Evolutionary conservation across 176 grass and related monocot genomes (phyloP).

Genomic region (Oryza longistaminata): DNA sequence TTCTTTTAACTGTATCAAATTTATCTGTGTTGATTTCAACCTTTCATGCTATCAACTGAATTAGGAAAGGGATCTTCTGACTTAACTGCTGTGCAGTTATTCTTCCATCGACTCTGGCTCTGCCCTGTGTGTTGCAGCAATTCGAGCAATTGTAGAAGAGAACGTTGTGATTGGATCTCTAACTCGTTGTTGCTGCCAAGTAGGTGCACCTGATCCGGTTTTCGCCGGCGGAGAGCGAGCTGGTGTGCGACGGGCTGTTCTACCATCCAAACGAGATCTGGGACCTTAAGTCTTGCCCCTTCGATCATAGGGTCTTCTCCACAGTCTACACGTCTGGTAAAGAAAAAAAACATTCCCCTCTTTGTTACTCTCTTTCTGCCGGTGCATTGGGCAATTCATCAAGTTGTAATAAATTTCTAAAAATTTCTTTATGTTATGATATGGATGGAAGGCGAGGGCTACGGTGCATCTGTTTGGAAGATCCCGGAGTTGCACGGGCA

Average conservation of each 20-base stretch:
- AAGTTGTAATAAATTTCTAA: conserved; percentile 5
- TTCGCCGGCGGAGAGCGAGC: conserved; percentile 67
- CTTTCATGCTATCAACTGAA: neutral
- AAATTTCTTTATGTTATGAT: neutral
- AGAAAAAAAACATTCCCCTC: neutral
- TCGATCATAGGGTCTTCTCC: conserved; percentile 83
- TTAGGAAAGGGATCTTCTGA: no score
- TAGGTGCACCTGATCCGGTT: conserved; percentile 97
- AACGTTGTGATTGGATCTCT: conserved; percentile 39
- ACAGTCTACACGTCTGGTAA: conserved; percentile 93
- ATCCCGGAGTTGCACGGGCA: conserved; percentile 72
- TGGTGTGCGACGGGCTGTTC: conserved; percentile 89
- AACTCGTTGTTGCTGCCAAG: neutral
- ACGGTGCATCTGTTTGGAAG: conserved; percentile 85
- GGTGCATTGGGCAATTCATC: neutral
- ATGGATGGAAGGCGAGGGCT: conserved; percentile 67
- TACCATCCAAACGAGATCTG: conserved; percentile 99
- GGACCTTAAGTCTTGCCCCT: conserved; percentile 98
- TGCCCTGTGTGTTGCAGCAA: neutral
- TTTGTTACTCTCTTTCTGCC: neutral
- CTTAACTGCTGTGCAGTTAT: no score
- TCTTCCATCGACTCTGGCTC: neutral
- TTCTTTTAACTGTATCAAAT: neutral
- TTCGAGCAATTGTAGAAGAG: neutral
- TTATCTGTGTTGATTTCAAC: neutral